phyloP scores from a whole-genome alignment of 2,329 filamentous ascomycete species.

The Calonectria leucothoes region DNA sequence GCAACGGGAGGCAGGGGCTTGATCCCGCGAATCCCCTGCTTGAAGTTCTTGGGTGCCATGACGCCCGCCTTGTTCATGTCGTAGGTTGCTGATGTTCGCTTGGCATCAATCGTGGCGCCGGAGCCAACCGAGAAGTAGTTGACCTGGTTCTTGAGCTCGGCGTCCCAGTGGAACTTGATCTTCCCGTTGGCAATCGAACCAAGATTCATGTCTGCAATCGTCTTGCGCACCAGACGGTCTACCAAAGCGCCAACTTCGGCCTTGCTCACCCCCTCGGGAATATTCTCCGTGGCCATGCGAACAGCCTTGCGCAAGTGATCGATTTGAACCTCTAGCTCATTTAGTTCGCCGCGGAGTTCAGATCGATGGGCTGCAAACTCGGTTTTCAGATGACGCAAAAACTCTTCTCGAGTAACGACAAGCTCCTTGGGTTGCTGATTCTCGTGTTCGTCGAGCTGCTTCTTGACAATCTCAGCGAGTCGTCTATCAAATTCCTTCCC shows the following conservation, averaged over 20 bases:
- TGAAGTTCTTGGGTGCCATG: constrained; percentile 13
- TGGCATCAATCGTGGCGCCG: constrained; percentile 73
- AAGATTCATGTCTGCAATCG: constrained; percentile 58
- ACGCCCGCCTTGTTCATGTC: constrained; percentile 40
- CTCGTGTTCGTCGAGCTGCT: constrained; percentile 46
- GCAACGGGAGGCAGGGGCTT: constrained; percentile 53
- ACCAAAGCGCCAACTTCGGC: constrained; percentile 55
- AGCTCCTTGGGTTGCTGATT: constrained; percentile 43
- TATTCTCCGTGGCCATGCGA: constrained; percentile 38
- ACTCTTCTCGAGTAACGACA: constrained; percentile 61
- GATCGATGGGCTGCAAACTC: constrained; percentile 52
- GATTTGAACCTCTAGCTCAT: constrained; percentile 50
- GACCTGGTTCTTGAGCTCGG: constrained; percentile 64
- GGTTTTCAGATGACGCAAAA: constrained; percentile 56
- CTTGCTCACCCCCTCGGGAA: constrained; percentile 49
- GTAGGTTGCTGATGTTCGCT: constrained; percentile 70
- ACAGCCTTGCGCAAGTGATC: constrained; percentile 47
- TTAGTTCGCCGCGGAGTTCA: constrained; percentile 55
- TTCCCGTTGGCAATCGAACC: constrained; percentile 59
- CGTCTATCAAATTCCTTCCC: constrained; percentile 48
- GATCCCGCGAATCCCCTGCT: constrained; percentile 34
- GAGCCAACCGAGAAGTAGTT: constrained; percentile 79
- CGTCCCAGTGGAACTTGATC: constrained; percentile 57
- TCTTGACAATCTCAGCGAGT: constrained; percentile 51
- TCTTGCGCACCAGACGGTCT: constrained; percentile 54